A percentile compares a stretch with the other conserved stretches of the same genome.
These are phyloP conservation scores for Pseudomicrostroma phylloplanum DNA, from an alignment of 1,284 basidiomycete species.

Conservation along the genomic window DNA sequence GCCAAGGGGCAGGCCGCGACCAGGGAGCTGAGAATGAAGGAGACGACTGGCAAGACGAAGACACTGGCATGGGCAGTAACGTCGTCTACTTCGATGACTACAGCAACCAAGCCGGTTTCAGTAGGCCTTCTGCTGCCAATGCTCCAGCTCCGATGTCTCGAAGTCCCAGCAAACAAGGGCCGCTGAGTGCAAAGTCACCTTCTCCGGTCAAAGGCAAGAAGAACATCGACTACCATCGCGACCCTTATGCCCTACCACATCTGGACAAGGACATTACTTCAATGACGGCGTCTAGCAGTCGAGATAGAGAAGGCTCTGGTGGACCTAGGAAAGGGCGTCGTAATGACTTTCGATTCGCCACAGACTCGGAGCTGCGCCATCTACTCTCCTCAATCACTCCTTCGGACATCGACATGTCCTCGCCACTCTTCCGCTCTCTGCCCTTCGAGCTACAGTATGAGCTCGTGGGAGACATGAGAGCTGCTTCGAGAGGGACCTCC, in stretches of 20 bases:
- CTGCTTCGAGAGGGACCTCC: conserved; percentile 89
- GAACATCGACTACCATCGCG: conserved; percentile 49
- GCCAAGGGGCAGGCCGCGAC: not conserved
- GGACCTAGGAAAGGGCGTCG: conserved; percentile 17
- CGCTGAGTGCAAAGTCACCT: conserved; percentile 11
- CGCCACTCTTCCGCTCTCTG: conserved; percentile 67
- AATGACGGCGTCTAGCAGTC: conserved; percentile 21
- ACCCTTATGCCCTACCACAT: conserved; percentile 46
- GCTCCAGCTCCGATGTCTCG: conserved; percentile 9
- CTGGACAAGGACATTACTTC: conserved; percentile 35
- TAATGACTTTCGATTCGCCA: conserved; percentile 47
- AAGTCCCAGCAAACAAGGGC: not conserved
- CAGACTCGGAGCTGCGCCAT: conserved; percentile 41
- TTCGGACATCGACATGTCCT: conserved; percentile 45
- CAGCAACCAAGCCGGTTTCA: not conserved
- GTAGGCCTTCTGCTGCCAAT: not conserved
- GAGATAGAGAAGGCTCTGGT: conserved; percentile 56
- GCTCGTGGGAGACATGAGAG: conserved; percentile 87
- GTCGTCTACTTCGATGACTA: conserved; percentile 50
- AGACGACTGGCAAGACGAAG: conserved; percentile 47
- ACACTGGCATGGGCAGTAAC: conserved; percentile 54
- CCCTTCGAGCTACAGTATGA: conserved; percentile 97
- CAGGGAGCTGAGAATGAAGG: not conserved
- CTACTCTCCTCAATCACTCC: conserved; percentile 43
- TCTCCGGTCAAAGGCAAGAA: conserved; percentile 55